These are phyloP conservation scores for Taiozyma sp. DNA, from an alignment of 1,139 yeast genomes.

Conservation along the genomic window DNA sequence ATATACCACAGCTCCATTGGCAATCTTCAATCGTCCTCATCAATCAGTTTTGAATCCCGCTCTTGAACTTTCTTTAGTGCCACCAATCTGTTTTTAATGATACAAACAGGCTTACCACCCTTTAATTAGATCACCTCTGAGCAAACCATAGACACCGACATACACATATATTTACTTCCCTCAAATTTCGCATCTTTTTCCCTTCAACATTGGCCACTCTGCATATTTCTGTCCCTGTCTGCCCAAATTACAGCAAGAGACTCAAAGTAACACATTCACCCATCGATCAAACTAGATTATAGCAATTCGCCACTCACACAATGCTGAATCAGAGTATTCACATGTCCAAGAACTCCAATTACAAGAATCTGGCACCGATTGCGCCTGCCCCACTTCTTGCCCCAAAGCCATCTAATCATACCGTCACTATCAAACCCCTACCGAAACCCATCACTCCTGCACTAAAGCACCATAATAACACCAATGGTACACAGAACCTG, in stretches of 20 bases:
- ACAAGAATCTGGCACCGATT: background rate
- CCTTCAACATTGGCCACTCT: too few species aligned
- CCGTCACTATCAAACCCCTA: background rate
- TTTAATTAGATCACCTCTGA: background rate
- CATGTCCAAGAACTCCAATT: background rate
- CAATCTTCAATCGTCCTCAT: background rate
- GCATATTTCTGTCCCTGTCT: too few species aligned
- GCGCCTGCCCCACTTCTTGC: background rate
- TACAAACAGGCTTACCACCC: background rate
- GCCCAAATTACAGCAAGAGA: too few species aligned
- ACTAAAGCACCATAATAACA: background rate
- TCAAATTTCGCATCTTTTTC: too few species aligned
- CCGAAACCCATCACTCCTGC: background rate
- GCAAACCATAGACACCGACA: background rate
- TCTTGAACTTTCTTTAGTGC: too few species aligned
- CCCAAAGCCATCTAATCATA: background rate
- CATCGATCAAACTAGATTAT: too few species aligned
- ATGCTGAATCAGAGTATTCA: background rate
- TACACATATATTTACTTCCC: too few species aligned
- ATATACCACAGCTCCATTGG: too few species aligned
- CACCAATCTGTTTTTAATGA: background rate
- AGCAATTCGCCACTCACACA: background rate
- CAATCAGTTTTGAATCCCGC: background rate
- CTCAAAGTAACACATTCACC: too few species aligned
- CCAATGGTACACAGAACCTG: background rate